Evolutionary conservation across 495 filamentous ascomycete genomes (phyloP).

Genomic region (Thermothielavioides terrestris): DNA sequence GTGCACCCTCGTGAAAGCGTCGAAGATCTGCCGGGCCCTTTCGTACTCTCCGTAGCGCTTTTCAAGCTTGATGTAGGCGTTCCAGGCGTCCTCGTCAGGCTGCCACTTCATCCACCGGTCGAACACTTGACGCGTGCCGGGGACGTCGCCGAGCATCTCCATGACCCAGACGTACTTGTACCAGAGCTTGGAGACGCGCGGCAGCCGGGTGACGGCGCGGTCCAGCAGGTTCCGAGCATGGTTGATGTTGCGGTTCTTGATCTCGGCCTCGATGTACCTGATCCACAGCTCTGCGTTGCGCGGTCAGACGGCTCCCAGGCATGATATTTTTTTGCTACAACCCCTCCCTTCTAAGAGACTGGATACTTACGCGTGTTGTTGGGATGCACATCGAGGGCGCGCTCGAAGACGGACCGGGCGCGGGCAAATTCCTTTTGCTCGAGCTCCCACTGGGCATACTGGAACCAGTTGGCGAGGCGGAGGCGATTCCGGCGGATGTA

Average conservation of each 20-base stretch:
- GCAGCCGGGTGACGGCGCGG: constrained; percentile 86
- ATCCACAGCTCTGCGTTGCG: constrained; percentile 43
- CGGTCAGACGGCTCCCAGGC: constrained; percentile 1
- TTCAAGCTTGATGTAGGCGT: constrained; percentile 91
- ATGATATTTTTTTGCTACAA: not conserved
- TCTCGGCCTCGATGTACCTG: constrained; percentile 91
- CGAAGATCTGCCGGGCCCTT: constrained; percentile 74
- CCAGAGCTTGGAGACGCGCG: constrained; percentile 91
- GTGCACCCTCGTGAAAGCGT: constrained; percentile 86
- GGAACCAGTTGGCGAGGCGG: constrained; percentile 98
- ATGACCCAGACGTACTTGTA: constrained; percentile 99
- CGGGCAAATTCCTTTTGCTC: constrained; percentile 98
- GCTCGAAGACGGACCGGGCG: constrained; percentile 91
- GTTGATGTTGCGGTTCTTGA: constrained; percentile 95
- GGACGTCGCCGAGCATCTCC: constrained; percentile 88
- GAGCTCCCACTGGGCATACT: constrained; percentile 93
- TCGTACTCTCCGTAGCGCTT: constrained; percentile 89
- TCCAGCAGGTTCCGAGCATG: constrained; percentile 93
- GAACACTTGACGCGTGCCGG: constrained; percentile 89
- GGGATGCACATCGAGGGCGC: constrained; percentile 84
- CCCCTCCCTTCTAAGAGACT: constrained; percentile 29
- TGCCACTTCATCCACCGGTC: constrained; percentile 99
- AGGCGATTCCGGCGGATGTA: constrained; percentile 92
- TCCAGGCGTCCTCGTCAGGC: constrained; percentile 92
- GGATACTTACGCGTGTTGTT: constrained; percentile 69